A percentile compares a stretch with the other conserved stretches of the same genome.
Evolutionary conservation across 2,329 filamentous ascomycete species (phyloP).

Genomic region (Colletotrichum liriopes): DNA sequence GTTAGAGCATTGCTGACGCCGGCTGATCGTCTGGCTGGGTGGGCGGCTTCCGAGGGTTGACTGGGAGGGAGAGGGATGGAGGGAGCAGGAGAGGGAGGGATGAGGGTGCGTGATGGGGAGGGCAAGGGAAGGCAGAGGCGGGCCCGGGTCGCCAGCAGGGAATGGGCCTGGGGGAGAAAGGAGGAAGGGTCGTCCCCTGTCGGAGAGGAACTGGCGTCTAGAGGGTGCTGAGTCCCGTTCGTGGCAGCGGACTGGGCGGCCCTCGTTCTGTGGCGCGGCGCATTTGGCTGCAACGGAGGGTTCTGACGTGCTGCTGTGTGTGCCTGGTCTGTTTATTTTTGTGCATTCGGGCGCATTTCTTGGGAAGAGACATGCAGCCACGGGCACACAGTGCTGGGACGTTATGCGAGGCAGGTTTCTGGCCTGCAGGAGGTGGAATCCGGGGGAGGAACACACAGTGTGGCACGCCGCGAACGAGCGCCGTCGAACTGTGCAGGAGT

Average conservation of each 20-base stretch:
- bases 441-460: constrained; percentile 18
- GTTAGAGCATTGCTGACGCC: constrained; percentile 38
- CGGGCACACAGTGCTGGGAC: constrained; percentile 40
- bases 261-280: constrained; percentile 14
- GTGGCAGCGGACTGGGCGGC: constrained; percentile 29
- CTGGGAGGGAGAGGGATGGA: constrained; percentile 35
- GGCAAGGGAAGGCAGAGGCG: constrained; percentile 27
- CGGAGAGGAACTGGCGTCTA: constrained; percentile 1
- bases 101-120: constrained; percentile 37
- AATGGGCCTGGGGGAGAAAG: constrained; percentile 38
- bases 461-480: background rate
- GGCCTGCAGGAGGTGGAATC: constrained; percentile 16
- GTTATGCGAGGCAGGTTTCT: constrained; percentile 19
- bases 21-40: constrained; percentile 25
- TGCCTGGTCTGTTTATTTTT: constrained; percentile 26
- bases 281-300: constrained; percentile 17
- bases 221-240: constrained; percentile 13
- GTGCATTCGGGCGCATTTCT: constrained; percentile 20
- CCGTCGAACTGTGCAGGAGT: background rate
- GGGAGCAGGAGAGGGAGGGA: constrained; percentile 40
- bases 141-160: constrained; percentile 31
- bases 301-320: constrained; percentile 33
- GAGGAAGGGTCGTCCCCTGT: constrained; percentile 39
- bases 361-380: constrained; percentile 29
- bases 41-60: constrained; percentile 13